Evolutionary conservation across 2,329 filamentous ascomycete species (phyloP).

Genomic region (Trichoderma asperellum): DNA sequence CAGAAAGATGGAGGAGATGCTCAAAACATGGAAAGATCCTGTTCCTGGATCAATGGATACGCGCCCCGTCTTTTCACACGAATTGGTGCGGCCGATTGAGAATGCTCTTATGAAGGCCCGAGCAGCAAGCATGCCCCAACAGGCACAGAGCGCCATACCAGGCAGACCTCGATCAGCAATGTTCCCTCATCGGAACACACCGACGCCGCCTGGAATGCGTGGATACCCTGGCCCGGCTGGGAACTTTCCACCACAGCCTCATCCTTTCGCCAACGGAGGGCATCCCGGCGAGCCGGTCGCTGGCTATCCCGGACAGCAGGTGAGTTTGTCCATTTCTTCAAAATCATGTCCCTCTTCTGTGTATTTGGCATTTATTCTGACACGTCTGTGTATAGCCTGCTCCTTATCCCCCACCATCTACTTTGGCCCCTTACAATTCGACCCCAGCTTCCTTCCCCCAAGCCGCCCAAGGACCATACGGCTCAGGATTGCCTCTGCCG

Average conservation of each 20-base stretch:
- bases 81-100: slow-evolving; percentile 89
- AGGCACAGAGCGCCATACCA: slow-evolving; percentile 53
- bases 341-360: too few species aligned
- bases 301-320: slow-evolving; percentile 36
- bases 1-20: slow-evolving; percentile 93
- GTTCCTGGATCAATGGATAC: slow-evolving; percentile 91
- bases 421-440: slow-evolving; percentile 44
- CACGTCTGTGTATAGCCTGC: neutral
- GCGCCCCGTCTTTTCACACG: slow-evolving; percentile 86
- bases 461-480: slow-evolving; percentile 47
- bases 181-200: slow-evolving; percentile 70
- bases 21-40: slow-evolving; percentile 97
- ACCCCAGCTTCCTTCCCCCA: slow-evolving; percentile 48
- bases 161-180: slow-evolving; percentile 53
- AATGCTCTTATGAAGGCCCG: slow-evolving; percentile 86
- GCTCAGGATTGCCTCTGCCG: slow-evolving; percentile 40
- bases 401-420: slow-evolving; percentile 46
- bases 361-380: neutral
- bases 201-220: slow-evolving; percentile 67
- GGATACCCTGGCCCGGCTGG: slow-evolving; percentile 33
- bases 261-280: slow-evolving; percentile 40
- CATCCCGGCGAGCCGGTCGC: slow-evolving; percentile 33
- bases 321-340: slow-evolving; percentile 28
- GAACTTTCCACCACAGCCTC: slow-evolving; percentile 36
- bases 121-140: slow-evolving; percentile 61